These are phyloP conservation scores for Russula sp. DNA, from an alignment of 768 basidiomycete species.

Conservation along the genomic window DNA sequence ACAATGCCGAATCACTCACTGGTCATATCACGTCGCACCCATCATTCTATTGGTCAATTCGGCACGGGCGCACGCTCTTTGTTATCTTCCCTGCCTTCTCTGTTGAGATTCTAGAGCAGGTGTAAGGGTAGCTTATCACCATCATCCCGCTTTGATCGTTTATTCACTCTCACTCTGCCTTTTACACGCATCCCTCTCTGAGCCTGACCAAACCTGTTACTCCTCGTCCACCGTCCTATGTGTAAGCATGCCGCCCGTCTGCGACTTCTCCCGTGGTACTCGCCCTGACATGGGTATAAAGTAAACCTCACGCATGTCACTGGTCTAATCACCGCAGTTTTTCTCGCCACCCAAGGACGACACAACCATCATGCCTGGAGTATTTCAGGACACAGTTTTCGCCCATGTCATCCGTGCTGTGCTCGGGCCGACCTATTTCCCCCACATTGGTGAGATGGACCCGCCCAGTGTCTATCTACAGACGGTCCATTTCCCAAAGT, in stretches of 20 bases:
- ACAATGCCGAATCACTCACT: neutral
- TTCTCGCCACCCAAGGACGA: neutral
- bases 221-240: neutral
- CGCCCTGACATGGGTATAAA: constrained; percentile 16
- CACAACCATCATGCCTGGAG: constrained; percentile 21
- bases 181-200: neutral
- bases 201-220: constrained; percentile 10
- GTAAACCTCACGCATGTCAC: neutral
- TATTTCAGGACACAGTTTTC: constrained; percentile 36
- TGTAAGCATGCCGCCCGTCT: constrained; percentile 5
- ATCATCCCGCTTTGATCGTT: neutral
- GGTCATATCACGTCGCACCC: neutral
- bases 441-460: constrained; percentile 27
- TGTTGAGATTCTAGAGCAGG: neutral
- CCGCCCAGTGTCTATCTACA: constrained; percentile 22
- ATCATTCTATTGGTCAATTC: neutral
- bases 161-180: too few species aligned
- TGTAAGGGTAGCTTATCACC: constrained; percentile 1
- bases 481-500: constrained; percentile 1
- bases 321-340: neutral
- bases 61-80: neutral
- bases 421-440: constrained; percentile 32
- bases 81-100: neutral
- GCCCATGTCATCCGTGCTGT: constrained; percentile 35
- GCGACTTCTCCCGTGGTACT: neutral